Percentiles rank a stretch among this genome's conserved stretches.
These are phyloP conservation scores for Candida sithepensis DNA, from an alignment of 805 yeast genomes.

Conservation along the genomic window DNA sequence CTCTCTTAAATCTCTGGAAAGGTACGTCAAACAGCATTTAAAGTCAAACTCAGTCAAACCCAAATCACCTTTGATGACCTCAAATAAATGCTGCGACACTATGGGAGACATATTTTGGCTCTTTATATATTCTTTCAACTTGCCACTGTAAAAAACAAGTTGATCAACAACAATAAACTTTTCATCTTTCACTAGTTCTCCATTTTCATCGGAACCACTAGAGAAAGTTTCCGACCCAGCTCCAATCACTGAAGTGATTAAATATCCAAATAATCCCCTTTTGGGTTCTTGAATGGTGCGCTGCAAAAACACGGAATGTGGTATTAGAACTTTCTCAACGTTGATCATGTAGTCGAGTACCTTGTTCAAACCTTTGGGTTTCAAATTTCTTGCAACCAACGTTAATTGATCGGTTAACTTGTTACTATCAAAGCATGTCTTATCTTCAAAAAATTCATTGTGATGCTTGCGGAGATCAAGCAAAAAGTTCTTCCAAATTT, in stretches of 20 bases:
- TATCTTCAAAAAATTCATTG: slow-evolving; percentile 25
- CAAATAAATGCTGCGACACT: slow-evolving; percentile 11
- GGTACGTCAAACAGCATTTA: slow-evolving; percentile 20
- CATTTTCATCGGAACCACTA: slow-evolving; percentile 12
- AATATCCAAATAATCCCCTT: slow-evolving; percentile 12
- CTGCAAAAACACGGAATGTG: slow-evolving; percentile 17
- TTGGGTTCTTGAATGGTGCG: slow-evolving; percentile 2
- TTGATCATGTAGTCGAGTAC: slow-evolving; percentile 23
- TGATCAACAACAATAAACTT: slow-evolving; percentile 17
- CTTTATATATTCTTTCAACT: slow-evolving; percentile 5
- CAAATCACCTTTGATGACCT: slow-evolving; percentile 2
- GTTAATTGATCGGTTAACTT: slow-evolving; percentile 12
- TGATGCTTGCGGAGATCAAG: slow-evolving; percentile 20
- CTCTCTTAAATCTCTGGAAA: slow-evolving; percentile 15
- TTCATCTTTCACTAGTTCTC: slow-evolving; percentile 16
- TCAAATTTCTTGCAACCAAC: slow-evolving; percentile 12
- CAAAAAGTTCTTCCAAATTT: slow-evolving; percentile 42
- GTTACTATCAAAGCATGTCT: slow-evolving; percentile 21
- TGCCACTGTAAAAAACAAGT: slow-evolving; percentile 10
- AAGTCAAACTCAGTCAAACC: slow-evolving; percentile 17
- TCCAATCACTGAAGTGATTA: slow-evolving; percentile 2
- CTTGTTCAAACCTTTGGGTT: slow-evolving; percentile 24
- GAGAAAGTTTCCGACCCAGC: slow-evolving; percentile 5
- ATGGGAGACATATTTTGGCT: slow-evolving; percentile 11
- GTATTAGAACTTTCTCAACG: slow-evolving; percentile 19